Base-by-base conservation (phyloP, 202 grass and related monocot species). In the Schoenoplectus triqueter region DNA sequence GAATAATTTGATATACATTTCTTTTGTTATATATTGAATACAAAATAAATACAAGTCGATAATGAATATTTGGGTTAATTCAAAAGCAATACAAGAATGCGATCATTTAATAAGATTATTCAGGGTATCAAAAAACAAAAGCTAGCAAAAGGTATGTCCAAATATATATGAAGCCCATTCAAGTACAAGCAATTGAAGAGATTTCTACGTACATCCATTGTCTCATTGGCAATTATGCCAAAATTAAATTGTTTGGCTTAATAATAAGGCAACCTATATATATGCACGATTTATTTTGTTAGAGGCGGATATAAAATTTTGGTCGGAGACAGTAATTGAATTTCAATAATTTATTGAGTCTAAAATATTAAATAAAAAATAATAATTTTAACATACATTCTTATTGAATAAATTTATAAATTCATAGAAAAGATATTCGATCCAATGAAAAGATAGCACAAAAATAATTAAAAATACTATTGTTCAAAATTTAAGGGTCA, bases 211-310 rank as follows among this genome's bases (percentile, higher is more conserved):
- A 31, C 31, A 10, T 69, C 39, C 2, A 31, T 31, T 22, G 8
- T 22, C 63, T 10, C 4, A 57, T 57, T 57, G 31, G 31, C 31
- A 31, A 14, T 5, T 10, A 17, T 51, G 17, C 2, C 17, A 73
- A 73, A 73, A 20, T 51, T 73, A 20, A 73, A 17, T 48, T 42
- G 0, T 19, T 71, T 71, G 68, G 41, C 69, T 50, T 72, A 44
- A 18, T 48, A 48, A 9, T 72, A 6, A 44, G 49, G n/a, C 69
- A 72, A 72, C 8, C 15, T 48, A 48, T 3, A 48, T 18, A 18
- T 7, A 9, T 66, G 11, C 0, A 66, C 6, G 19, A 19, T 15
- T n/a, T n/a, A 44, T 71, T 42, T n/a, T 72, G 69, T 72, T 44
- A 49, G 31, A 31, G 31, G 31, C 31, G 31, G 31, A 31, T 31